Evolutionary conservation across 2,329 filamentous ascomycete species (phyloP).

Genomic region (Penicillium sp.): DNA sequence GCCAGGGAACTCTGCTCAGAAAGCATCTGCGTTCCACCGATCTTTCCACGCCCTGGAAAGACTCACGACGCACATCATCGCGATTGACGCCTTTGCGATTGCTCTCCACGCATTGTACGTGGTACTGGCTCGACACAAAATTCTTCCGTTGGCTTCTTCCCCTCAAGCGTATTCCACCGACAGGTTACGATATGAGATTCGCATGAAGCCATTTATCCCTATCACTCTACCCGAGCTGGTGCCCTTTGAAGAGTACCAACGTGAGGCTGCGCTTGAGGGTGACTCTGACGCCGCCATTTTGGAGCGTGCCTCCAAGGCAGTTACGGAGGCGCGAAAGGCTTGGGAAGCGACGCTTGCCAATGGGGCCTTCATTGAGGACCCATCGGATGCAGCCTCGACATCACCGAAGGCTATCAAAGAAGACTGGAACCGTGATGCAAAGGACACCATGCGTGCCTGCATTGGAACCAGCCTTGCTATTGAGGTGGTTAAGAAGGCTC

Average conservation of each 20-base stretch:
- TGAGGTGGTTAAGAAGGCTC: conserved; percentile 59
- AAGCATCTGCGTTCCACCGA: conserved; percentile 38
- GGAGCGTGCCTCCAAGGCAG: conserved; percentile 42
- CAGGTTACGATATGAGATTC: conserved; percentile 73
- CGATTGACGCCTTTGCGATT: conserved; percentile 58
- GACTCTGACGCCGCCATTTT: conserved; percentile 45
- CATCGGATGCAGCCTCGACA: conserved; percentile 3
- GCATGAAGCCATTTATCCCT: conserved; percentile 79
- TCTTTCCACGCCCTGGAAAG: conserved; percentile 58
- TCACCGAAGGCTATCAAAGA: conserved; percentile 54
- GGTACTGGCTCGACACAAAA: conserved; percentile 60
- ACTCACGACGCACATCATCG: conserved; percentile 65
- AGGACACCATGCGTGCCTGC: conserved; percentile 66
- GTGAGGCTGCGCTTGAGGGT: conserved; percentile 44
- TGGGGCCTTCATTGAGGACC: conserved; percentile 36
- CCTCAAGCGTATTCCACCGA: conserved; percentile 65
- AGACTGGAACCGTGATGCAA: conserved; percentile 63
- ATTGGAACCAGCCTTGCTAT: conserved; percentile 70
- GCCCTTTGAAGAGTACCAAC: conserved; percentile 62
- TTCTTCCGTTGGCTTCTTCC: conserved; percentile 53
- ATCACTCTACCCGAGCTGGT: conserved; percentile 70
- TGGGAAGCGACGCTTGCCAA: conserved; percentile 46
- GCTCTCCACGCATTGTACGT: conserved; percentile 64
- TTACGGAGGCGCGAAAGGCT: conserved; percentile 44
- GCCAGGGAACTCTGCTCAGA: conserved; percentile 20